Base-by-base conservation (phyloP, 2,329 filamentous ascomycete species). In the Torrubiella hemipterigena region DNA sequence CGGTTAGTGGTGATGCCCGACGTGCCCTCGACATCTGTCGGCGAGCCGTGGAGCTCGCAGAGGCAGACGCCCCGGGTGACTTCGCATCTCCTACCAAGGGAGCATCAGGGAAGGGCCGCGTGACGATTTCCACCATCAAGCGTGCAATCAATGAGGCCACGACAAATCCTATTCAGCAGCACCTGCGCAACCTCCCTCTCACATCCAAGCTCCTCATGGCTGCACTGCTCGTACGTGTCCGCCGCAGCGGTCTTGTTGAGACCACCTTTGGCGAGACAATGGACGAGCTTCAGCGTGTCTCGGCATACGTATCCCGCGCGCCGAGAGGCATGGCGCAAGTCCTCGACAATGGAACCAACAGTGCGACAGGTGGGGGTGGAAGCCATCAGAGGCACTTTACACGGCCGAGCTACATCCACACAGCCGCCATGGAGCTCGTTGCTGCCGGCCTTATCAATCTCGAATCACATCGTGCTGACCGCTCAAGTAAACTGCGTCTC, bases 81-180 rank as follows among this genome's bases (percentile, higher is more conserved):
- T 52, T 72, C 12, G 52, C 59, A 37, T 82, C 78, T 4, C 77
- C 79, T 7, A 81, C 71, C 58, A 81, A 77, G 38, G 46, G 48
- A 30, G 35, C 37, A 20, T 31, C 43, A 10, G 46, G 44, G n/a
- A 44, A 46, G 9, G 48, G 58, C 34, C 71, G 78, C 31, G 91
- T 98, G 24, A 95, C 86, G 2, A 95, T 96, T 47, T 77, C 81
- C 31, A 95, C 85, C 4, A 81, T 96, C 52, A 93, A 93, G 55
- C 77, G 83, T 49, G 91, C 91, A 21, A 96, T 98, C 54, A 83
- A 82, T 46, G 91, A 98, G 59, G 87, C 89, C 5, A 96, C 89
- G 1, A 86, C 82, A 4, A 94, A 84, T 34, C 91, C 91, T 3
- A 64, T 95, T 35, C 89, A 95, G 50, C 84, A 91, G 51, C 86